phyloP scores from a whole-genome alignment of 345 rosid genomes.

The Syzygium aromaticum region DNA sequence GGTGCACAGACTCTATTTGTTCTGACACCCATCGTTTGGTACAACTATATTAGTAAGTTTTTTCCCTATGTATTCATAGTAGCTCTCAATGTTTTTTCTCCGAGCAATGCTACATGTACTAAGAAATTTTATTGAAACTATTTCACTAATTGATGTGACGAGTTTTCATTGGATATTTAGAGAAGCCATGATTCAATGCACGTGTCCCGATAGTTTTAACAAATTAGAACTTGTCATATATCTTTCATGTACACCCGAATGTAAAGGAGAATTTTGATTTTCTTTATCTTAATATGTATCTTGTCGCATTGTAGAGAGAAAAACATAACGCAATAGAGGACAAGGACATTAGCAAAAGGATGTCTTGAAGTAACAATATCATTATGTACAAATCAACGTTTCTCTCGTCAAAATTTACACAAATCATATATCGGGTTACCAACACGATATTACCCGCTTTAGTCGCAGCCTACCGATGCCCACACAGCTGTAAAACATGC shows the following conservation, averaged over 20 bases:
- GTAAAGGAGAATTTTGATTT: neutral
- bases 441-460: too few species aligned
- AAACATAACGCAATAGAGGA: neutral
- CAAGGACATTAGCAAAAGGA: neutral
- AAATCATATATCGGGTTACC: neutral
- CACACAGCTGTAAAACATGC: neutral
- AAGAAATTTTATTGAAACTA: neutral
- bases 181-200: neutral
- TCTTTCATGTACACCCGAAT: neutral
- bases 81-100: neutral
- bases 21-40: neutral
- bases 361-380: neutral
- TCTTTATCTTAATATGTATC: neutral
- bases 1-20: neutral
- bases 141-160: neutral
- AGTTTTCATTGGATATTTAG: neutral
- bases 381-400: neutral
- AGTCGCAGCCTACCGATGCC: accelerated
- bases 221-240: neutral
- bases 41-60: neutral
- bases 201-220: neutral
- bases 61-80: neutral
- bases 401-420: neutral
- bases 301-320: neutral
- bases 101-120: neutral